phyloP scores from a whole-genome alignment of 176 grass and related monocot genomes.

The Echinochloa phyllopogon region DNA sequence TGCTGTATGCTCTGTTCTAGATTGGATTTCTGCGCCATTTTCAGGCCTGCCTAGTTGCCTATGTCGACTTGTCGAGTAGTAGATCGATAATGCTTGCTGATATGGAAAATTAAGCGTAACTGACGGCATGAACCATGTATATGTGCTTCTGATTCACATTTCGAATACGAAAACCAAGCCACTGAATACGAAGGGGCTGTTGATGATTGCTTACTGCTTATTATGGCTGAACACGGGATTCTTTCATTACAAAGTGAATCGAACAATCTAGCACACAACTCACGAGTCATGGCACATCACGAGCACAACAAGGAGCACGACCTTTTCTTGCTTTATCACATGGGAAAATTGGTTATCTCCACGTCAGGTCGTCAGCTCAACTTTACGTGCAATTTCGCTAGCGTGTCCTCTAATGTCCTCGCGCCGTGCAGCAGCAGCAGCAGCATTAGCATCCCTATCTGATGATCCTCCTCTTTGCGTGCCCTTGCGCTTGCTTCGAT shows the following conservation, averaged over 20 bases:
- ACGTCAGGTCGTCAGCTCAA: background rate
- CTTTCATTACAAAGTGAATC: background rate
- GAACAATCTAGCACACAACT: background rate
- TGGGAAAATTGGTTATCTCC: too few relatives aligned
- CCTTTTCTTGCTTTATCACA: constrained; percentile 2
- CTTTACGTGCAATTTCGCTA: constrained; percentile 24
- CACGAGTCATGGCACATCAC: background rate
- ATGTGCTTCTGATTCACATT: background rate
- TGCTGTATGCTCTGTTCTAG: background rate
- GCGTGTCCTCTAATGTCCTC: background rate
- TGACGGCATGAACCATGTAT: background rate
- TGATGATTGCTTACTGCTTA: background rate
- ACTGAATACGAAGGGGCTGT: background rate
- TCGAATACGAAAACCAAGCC: background rate
- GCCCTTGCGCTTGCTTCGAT: background rate
- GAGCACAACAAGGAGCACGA: background rate
- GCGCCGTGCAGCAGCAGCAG: background rate
- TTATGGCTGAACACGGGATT: background rate
- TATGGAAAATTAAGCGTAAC: background rate
- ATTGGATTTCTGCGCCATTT: background rate
- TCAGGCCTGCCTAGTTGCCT: background rate
- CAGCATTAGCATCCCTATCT: background rate
- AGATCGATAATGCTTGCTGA: background rate
- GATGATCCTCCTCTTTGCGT: background rate
- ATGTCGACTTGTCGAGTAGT: background rate